phyloP scores from a whole-genome alignment of 2,329 filamentous ascomycete genomes.

The Pseudocercospora macadamiae region DNA sequence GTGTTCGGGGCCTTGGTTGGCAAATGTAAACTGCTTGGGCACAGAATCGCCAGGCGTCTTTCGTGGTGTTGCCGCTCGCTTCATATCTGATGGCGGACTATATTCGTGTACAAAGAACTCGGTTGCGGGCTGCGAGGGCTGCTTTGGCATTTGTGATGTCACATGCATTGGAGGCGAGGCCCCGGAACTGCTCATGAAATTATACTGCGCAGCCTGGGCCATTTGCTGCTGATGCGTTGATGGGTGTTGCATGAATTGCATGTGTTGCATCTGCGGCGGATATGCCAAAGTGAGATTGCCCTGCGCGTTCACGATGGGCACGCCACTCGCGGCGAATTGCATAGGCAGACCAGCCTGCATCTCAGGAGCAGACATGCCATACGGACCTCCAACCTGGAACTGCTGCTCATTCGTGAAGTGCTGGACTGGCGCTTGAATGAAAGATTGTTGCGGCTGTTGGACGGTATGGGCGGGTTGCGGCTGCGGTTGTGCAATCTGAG shows the following conservation, averaged over 20 bases:
- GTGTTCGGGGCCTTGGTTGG: conserved; percentile 50
- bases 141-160: conserved; percentile 34
- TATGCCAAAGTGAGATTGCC: conserved; percentile 31
- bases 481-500: conserved; percentile 19
- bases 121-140: conserved; percentile 31
- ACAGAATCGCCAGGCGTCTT: conserved; percentile 36
- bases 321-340: conserved; percentile 31
- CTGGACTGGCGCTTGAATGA: conserved; percentile 14
- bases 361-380: conserved; percentile 16
- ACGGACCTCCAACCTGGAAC: conserved; percentile 21
- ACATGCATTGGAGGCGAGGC: conserved; percentile 26
- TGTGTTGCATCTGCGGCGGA: conserved; percentile 28
- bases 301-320: conserved; percentile 32
- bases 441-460: conserved; percentile 23
- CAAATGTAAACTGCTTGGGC: conserved; percentile 53
- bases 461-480: conserved; percentile 20
- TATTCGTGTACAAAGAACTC: conserved; percentile 53
- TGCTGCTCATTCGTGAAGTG: conserved; percentile 36
- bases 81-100: conserved; percentile 47
- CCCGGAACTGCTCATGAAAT: conserved; percentile 26
- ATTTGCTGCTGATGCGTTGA: conserved; percentile 19
- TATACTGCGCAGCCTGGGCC: conserved; percentile 22
- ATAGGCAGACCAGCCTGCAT: conserved; percentile 19
- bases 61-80: conserved; percentile 35
- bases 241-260: conserved; percentile 29